A percentile compares a stretch with the other conserved stretches of the same genome.
Evolutionary conservation across 495 filamentous ascomycete species (phyloP).

Genomic region (Tetracladium setigerum): DNA sequence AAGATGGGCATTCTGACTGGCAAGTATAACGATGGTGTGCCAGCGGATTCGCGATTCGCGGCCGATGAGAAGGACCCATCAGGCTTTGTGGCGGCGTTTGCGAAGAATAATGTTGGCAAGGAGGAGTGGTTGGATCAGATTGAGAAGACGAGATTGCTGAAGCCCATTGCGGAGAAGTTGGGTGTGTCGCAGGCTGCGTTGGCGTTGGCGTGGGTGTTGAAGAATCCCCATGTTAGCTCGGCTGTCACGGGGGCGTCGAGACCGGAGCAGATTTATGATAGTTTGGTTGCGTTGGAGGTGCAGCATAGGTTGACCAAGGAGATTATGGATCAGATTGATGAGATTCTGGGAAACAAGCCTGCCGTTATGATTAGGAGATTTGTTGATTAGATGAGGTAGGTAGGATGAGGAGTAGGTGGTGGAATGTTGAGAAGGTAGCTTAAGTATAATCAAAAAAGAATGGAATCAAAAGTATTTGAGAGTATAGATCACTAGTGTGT

Average conservation of each 20-base stretch:
- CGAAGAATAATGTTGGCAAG: slow-evolving; percentile 35
- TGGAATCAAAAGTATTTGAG: no score
- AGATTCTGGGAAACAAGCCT: slow-evolving; percentile 57
- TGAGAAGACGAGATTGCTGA: slow-evolving; percentile 36
- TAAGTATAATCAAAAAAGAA: no score
- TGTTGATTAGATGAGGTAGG: not conserved
- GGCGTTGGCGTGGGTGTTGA: slow-evolving; percentile 72
- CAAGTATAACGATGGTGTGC: slow-evolving; percentile 70
- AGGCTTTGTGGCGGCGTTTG: slow-evolving; percentile 29
- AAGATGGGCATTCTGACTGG: slow-evolving; percentile 68
- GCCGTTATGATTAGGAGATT: slow-evolving; percentile 29
- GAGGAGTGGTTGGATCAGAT: slow-evolving; percentile 38
- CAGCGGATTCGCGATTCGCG: slow-evolving; percentile 46
- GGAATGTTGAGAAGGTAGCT: no score
- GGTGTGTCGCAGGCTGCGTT: slow-evolving; percentile 57
- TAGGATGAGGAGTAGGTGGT: no score
- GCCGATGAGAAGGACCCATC: slow-evolving; percentile 28
- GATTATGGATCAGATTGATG: slow-evolving; percentile 63
- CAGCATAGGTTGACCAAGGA: slow-evolving; percentile 58
- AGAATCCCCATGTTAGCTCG: slow-evolving; percentile 64
- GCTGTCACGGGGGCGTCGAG: slow-evolving; percentile 73
- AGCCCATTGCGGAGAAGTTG: slow-evolving; percentile 61
- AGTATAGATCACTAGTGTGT: no score
- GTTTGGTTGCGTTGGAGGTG: slow-evolving; percentile 53
- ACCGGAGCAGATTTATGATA: slow-evolving; percentile 66